phyloP scores from a whole-genome alignment of 768 basidiomycete genomes.

The Macrolepiota dolichaula region DNA sequence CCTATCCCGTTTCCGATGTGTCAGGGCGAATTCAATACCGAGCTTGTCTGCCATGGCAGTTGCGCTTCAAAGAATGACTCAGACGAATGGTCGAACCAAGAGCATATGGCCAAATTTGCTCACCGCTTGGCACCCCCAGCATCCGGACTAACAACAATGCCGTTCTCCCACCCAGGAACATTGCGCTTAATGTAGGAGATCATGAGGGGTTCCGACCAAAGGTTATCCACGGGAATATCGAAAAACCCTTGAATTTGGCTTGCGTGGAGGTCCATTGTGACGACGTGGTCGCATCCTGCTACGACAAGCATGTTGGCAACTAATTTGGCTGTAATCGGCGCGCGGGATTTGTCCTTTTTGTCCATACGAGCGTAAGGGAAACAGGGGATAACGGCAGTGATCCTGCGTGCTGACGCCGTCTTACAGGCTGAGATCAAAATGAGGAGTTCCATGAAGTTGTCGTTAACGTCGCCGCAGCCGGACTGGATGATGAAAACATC shows the following conservation, averaged over 20 bases:
- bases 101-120: conserved; percentile 24
- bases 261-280: conserved; percentile 98
- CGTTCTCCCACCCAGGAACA: conserved; percentile 82
- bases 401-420: conserved; percentile 90
- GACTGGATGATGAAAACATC: conserved; percentile 99
- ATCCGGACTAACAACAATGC: conserved; percentile 94
- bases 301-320: conserved; percentile 98
- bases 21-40: conserved; percentile 91
- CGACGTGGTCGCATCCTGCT: conserved; percentile 97
- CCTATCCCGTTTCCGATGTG: conserved; percentile 85
- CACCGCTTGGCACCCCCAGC: conserved; percentile 98
- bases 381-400: conserved; percentile 97
- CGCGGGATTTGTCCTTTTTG: conserved; percentile 95
- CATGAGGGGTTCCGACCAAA: conserved; percentile 96
- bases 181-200: conserved; percentile 86
- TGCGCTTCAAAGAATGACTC: conserved; percentile 47
- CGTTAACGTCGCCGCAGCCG: conserved; percentile 86
- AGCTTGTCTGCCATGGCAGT: conserved; percentile 96
- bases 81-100: conserved; percentile 9
- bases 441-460: conserved; percentile 97
- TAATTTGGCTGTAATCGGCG: conserved; percentile 97
- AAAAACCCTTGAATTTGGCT: conserved; percentile 99
- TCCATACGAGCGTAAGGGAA: conserved; percentile 97
- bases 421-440: conserved; percentile 98
- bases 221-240: conserved; percentile 96